Percentiles rank a stretch among this genome's conserved stretches.
phyloP scores from a whole-genome alignment of 495 filamentous ascomycete species.

The Bombardia bombarda region DNA sequence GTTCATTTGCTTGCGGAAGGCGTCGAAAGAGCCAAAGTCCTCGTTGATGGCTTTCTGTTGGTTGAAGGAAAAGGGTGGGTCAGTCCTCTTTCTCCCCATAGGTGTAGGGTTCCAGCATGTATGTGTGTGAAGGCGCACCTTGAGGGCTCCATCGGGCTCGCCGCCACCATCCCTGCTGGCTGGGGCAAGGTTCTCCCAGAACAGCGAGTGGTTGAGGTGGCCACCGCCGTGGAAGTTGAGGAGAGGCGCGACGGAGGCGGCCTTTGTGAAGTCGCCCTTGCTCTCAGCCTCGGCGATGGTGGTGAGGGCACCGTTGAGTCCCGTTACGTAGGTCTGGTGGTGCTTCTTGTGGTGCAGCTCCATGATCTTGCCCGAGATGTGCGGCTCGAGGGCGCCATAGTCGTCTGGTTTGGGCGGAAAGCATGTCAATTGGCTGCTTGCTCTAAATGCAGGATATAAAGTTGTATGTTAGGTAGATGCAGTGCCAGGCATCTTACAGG shows the following conservation, averaged over 20 bases:
- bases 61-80: no score
- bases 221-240: constrained; percentile 98
- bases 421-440: background rate
- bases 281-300: constrained; percentile 51
- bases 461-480: background rate
- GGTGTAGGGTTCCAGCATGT: no score
- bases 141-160: constrained; percentile 51
- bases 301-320: constrained; percentile 56
- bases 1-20: constrained; percentile 79
- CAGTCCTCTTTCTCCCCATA: no score
- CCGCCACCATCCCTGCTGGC: constrained; percentile 63
- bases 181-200: constrained; percentile 97
- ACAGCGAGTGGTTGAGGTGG: constrained; percentile 89
- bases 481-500: constrained; percentile 52
- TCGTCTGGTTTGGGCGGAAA: constrained; percentile 47
- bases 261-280: constrained; percentile 52
- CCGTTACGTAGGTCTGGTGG: constrained; percentile 73
- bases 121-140: no score
- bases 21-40: constrained; percentile 68
- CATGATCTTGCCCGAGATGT: constrained; percentile 97
- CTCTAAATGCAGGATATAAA: no score
- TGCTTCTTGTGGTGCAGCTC: constrained; percentile 79
- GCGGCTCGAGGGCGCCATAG: constrained; percentile 86
- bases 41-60: constrained; percentile 58
- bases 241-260: constrained; percentile 73